phyloP scores from a whole-genome alignment of 495 filamentous ascomycete species.

The Hypoxylon crocopeplum region DNA sequence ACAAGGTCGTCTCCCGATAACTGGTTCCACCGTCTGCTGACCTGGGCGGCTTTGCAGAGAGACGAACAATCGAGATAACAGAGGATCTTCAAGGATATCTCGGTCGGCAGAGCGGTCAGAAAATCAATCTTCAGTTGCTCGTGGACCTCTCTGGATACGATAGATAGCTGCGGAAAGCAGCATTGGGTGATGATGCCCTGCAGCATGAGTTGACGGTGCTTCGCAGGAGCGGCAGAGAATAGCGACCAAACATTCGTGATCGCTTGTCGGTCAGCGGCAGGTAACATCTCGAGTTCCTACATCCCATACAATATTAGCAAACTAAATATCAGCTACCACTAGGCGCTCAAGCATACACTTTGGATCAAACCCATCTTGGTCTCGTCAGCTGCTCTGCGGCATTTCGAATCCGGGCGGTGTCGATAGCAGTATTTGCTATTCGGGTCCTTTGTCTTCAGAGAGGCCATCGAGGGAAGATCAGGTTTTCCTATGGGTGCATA shows the following conservation, averaged over 20 bases:
- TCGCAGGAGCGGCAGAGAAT: slow-evolving; percentile 93
- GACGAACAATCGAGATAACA: slow-evolving; percentile 93
- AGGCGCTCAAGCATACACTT: slow-evolving; percentile 59
- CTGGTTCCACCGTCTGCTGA: slow-evolving; percentile 84
- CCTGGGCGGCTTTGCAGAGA: slow-evolving; percentile 96
- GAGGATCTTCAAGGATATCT: slow-evolving; percentile 91
- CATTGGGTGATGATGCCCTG: slow-evolving; percentile 94
- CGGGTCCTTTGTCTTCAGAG: slow-evolving; percentile 54
- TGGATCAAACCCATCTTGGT: slow-evolving; percentile 95
- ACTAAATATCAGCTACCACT: not conserved
- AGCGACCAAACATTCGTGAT: slow-evolving; percentile 97
- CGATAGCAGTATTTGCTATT: slow-evolving; percentile 97
- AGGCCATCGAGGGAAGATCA: slow-evolving; percentile 47
- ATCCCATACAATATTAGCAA: not conserved
- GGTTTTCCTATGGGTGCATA: slow-evolving; percentile 72
- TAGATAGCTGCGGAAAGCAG: slow-evolving; percentile 96
- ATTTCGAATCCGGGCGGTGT: slow-evolving; percentile 93
- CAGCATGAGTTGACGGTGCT: slow-evolving; percentile 93
- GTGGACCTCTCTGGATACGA: slow-evolving; percentile 82
- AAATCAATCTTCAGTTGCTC: slow-evolving; percentile 97
- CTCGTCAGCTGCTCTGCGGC: slow-evolving; percentile 88
- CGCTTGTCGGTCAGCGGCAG: slow-evolving; percentile 84
- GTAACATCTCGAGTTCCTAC: slow-evolving; percentile 81
- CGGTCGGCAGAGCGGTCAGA: slow-evolving; percentile 82
- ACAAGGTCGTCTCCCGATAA: slow-evolving; percentile 96